Evolutionary conservation across 2,329 filamentous ascomycete genomes (phyloP).

Genomic region (Thelonectria olida): DNA sequence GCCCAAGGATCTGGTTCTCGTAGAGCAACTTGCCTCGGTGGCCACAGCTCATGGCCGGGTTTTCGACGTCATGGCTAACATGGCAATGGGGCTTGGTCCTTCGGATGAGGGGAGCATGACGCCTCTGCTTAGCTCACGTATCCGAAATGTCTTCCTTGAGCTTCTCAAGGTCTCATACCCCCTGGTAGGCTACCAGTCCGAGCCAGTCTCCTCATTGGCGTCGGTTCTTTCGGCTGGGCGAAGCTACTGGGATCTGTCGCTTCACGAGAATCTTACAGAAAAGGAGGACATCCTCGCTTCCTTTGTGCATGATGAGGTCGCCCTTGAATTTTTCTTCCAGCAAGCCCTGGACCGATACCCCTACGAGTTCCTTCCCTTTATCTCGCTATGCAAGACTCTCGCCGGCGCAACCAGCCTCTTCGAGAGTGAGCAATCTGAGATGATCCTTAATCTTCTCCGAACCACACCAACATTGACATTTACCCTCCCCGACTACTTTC

Average conservation of each 20-base stretch:
- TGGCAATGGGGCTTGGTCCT: constrained; percentile 58
- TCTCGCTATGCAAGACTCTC: constrained; percentile 75
- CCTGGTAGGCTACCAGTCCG: constrained; percentile 76
- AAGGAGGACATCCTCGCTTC: constrained; percentile 46
- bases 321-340: constrained; percentile 70
- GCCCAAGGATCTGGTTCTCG: constrained; percentile 61
- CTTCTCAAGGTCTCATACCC: constrained; percentile 74
- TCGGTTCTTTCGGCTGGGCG: constrained; percentile 67
- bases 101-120: constrained; percentile 59
- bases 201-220: constrained; percentile 73
- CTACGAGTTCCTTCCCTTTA: constrained; percentile 83
- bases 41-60: constrained; percentile 61
- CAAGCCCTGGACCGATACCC: constrained; percentile 83
- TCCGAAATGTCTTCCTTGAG: constrained; percentile 73
- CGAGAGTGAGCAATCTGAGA: constrained; percentile 52
- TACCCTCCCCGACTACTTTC: constrained; percentile 75
- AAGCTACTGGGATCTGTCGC: constrained; percentile 63
- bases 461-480: constrained; percentile 81
- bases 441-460: constrained; percentile 72
- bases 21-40: constrained; percentile 59
- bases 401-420: constrained; percentile 47
- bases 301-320: constrained; percentile 48
- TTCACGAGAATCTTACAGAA: constrained; percentile 41
- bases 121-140: constrained; percentile 66
- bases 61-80: constrained; percentile 62